These are phyloP conservation scores for Tillandsia leiboldiana DNA, from an alignment of 176 grass and related monocot species.

Conservation along the genomic window DNA sequence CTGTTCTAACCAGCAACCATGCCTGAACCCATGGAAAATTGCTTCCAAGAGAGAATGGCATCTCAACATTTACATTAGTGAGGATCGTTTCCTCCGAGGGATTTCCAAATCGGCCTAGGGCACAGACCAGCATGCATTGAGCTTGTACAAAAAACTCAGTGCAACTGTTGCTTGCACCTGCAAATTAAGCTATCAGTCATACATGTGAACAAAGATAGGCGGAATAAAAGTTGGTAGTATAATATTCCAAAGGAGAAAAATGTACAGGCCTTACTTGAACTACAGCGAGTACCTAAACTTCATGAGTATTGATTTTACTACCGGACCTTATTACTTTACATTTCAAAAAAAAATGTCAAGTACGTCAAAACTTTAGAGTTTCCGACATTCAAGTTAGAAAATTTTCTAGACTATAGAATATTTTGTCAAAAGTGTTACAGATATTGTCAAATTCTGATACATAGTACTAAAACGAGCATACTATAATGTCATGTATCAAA, in stretches of 20 bases:
- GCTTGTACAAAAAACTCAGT: conserved; percentile 19
- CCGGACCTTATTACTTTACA: too few species aligned
- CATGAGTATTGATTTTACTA: too few species aligned
- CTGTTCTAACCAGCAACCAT: conserved; percentile 8
- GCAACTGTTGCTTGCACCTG: conserved; percentile 28
- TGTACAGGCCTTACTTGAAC: too few species aligned
- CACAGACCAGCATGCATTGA: conserved; percentile 29
- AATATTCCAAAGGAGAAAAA: too few species aligned
- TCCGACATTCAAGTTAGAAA: too few species aligned
- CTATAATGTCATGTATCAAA: too few species aligned
- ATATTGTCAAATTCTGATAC: neutral
- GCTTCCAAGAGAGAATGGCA: conserved; percentile 28
- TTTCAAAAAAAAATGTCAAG: too few species aligned
- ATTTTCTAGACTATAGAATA: too few species aligned
- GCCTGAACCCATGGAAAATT: conserved; percentile 14
- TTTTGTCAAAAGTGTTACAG: neutral
- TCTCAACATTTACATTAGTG: conserved; percentile 61
- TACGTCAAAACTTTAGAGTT: too few species aligned
- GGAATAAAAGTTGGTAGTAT: neutral
- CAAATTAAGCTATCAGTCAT: conserved; percentile 22
- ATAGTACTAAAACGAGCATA: neutral
- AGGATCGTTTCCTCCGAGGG: conserved; percentile 22
- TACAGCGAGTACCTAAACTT: too few species aligned
- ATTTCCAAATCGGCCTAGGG: conserved; percentile 27
- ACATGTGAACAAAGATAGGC: neutral